phyloP scores from a whole-genome alignment of 352 stramenopile species.

The Phytophthora sp. region DNA sequence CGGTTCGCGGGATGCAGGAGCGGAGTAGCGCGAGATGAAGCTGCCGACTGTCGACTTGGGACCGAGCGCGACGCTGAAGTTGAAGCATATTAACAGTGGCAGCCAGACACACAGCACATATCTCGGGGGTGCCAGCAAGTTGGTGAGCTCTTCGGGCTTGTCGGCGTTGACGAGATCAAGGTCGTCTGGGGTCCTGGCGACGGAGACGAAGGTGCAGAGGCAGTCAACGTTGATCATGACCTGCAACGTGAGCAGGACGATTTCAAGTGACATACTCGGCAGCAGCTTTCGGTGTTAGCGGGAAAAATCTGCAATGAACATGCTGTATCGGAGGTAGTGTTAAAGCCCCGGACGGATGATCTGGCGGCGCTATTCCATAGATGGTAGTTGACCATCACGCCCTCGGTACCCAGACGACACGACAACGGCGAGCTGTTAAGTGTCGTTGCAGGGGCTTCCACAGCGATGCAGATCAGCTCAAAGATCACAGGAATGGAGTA shows the following conservation, averaged over 20 bases:
- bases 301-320: too few relatives aligned
- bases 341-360: too few relatives aligned
- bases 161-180: not conserved
- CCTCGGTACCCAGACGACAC: not conserved
- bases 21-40: conserved; percentile 38
- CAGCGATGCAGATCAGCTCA: too few relatives aligned
- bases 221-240: conserved; percentile 1
- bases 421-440: not conserved
- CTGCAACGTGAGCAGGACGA: not conserved
- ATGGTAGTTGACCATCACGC: too few relatives aligned
- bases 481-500: too few relatives aligned
- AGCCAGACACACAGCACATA: conserved; percentile 5
- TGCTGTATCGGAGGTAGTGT: too few relatives aligned
- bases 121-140: conserved; percentile 7
- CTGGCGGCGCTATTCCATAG: too few relatives aligned
- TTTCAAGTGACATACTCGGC: not conserved
- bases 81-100: conserved; percentile 2
- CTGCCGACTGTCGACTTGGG: conserved; percentile 16
- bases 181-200: not conserved
- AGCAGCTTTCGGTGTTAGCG: too few relatives aligned
- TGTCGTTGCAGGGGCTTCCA: too few relatives aligned
- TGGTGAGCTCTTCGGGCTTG: not conserved
- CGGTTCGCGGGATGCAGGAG: not conserved
- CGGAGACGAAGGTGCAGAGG: conserved; percentile 3
- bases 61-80: not conserved